These are phyloP conservation scores for Ascochyta pisi DNA, from an alignment of 2,329 filamentous ascomycete species.

Conservation along the genomic window DNA sequence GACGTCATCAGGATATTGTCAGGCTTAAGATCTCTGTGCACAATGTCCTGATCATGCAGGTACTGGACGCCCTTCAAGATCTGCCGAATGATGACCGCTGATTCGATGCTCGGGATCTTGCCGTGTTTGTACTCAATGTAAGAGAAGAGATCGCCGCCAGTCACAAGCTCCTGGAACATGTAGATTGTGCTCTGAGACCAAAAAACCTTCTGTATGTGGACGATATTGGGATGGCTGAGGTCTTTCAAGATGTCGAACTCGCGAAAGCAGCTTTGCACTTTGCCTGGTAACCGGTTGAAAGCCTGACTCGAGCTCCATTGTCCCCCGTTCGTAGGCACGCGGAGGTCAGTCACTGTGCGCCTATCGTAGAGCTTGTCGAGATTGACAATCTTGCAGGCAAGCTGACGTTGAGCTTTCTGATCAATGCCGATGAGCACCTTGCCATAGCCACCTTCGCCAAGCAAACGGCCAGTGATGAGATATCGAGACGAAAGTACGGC, in stretches of 20 bases:
- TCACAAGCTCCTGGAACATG: constrained; percentile 66
- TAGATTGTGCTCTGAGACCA: constrained; percentile 61
- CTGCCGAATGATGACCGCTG: constrained; percentile 63
- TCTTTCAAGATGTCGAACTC: constrained; percentile 59
- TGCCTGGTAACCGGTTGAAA: constrained; percentile 32
- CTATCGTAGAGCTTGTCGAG: constrained; percentile 46
- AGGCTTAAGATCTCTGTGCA: constrained; percentile 69
- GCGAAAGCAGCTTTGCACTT: constrained; percentile 41
- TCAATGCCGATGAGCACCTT: constrained; percentile 64
- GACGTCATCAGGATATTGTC: constrained; percentile 69
- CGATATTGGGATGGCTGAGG: constrained; percentile 67
- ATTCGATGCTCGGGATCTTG: constrained; percentile 57
- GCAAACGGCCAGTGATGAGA: constrained; percentile 55
- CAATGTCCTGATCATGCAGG: constrained; percentile 62
- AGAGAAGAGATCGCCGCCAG: constrained; percentile 67
- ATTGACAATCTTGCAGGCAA: constrained; percentile 73
- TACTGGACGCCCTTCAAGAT: constrained; percentile 65
- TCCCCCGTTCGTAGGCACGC: constrained; percentile 3
- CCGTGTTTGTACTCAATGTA: constrained; percentile 60
- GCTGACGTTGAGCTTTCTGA: constrained; percentile 60
- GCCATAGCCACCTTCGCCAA: constrained; percentile 63
- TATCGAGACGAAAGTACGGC: constrained; percentile 59
- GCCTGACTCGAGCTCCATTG: constrained; percentile 4
- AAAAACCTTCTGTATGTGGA: constrained; percentile 64
- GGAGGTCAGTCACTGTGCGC: background rate